Base-by-base conservation (phyloP, 2,329 filamentous ascomycete genomes). In the Talaromyces atroroseus region DNA sequence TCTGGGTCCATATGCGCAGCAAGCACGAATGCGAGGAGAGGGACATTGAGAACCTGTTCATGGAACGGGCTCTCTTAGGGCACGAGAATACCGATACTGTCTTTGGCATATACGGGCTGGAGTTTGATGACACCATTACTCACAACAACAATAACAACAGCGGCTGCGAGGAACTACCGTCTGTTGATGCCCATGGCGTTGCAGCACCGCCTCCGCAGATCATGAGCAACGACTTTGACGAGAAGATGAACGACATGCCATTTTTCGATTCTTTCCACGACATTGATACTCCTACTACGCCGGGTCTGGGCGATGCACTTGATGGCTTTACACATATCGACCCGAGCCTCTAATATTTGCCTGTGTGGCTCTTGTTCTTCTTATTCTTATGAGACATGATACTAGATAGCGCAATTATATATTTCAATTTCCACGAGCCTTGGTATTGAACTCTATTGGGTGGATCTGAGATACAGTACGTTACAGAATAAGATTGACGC, bases 1-100 rank as follows among this genome's bases (percentile, higher is more conserved):
- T 85, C 3, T 78, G 79, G 61, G 69, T 78, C 6, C 84, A 87
- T 63, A 74, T 83, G 71, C 76, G 71, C 57, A 71, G 74, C 53
- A 74, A 73, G 34, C 76, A 79, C 46, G 61, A 62, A 12, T 69
- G 65, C 49, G 63, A 65, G 2, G 71, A 74, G 52, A 71, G 74
- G 32, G 70, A 74, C 46, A 70, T 74, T 16, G 71, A 73, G 24
- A 66, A 68, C 23, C 55, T 75, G 5, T 75, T 74, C 58, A 69
- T 74, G 64, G 70, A 70, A 59, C 69, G 71, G 23, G 70, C 71
- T 3, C 62, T 74, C 48, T 60, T 74, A 26, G 65, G 67, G 10
- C 59, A 59, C 21, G 64, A 54, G 40, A 45, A 56, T 45, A 51
- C 54, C 18, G 46, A 58, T 40, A 57, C 68, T 42, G 58, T 69